Conservation (phyloP, 345 rosid species). For the Tarenaya hassleriana region DNA sequence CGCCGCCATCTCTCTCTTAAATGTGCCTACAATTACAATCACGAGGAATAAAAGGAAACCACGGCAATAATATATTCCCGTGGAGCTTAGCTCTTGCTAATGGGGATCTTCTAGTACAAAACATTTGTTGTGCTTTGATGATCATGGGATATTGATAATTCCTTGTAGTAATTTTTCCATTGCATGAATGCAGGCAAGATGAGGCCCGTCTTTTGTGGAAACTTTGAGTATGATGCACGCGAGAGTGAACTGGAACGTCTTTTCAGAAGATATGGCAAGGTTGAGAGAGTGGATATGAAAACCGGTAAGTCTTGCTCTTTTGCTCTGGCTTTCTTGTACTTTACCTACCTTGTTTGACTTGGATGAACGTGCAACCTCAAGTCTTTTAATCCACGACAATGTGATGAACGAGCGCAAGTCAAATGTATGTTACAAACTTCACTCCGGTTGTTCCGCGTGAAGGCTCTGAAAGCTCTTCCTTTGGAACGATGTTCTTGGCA, state of each 20-base stretch:
- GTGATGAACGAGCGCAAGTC: constrained; percentile 12
- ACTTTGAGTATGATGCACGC: constrained; percentile 87
- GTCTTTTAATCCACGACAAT: constrained; percentile 7
- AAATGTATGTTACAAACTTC: not conserved
- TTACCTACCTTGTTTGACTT: not conserved
- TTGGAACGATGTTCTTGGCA: not conserved
- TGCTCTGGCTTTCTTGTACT: not conserved
- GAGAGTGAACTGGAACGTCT: constrained; percentile 81
- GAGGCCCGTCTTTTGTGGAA: constrained; percentile 92
- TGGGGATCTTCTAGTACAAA: no score
- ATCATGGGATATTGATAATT: not conserved
- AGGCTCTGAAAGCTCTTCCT: not conserved
- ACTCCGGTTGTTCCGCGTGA: not conserved
- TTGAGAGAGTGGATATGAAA: constrained; percentile 91
- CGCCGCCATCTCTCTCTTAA: no score
- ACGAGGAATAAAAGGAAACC: no score
- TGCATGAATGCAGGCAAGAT: constrained; percentile 31
- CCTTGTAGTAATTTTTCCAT: not conserved
- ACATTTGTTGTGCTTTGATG: no score
- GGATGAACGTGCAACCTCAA: constrained; percentile 1
- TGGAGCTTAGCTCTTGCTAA: no score
- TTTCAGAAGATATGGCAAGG: constrained; percentile 75
- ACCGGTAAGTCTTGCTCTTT: constrained; percentile 55
- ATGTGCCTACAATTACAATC: no score
- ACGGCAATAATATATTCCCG: no score